Base-by-base conservation (phyloP, 2,329 filamentous ascomycete species). In the Blastomyces parvus region DNA sequence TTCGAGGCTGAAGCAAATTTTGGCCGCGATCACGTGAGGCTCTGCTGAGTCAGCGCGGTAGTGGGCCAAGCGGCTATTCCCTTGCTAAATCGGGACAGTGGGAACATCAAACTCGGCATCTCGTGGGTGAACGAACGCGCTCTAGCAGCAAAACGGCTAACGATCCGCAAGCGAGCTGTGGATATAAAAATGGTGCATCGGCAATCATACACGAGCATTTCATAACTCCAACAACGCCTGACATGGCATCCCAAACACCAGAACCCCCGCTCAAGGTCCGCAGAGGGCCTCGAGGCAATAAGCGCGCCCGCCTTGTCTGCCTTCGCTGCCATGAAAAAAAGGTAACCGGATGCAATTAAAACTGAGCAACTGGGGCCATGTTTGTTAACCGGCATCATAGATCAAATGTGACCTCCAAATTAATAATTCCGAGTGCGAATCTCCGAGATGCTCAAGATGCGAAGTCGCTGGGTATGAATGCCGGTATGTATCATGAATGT, bases 331-430 rank as follows among this genome's bases (percentile, higher is more conserved):
- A 62, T 27, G 56, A 62, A 42, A 59, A 62, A 42, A 59, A 62
- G 61, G 61, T 62, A 62, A 46, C 27, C 36, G 33, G 17, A 27
- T 22, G 38, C 40, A 27, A 57, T 17, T 19, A 62, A 53, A 53
- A 22, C 30, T 61, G 22, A 36, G 33, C 33, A 42, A 8, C 13
- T 22, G 25, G 7, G 58, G n/a, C 48, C 25, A 25, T 53, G 19
- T 52, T 22, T 40, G 59, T 40, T 61, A 22, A 62, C 48, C 52
- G 50, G 19, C 14, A 55, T 33, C 36, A 17, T 40, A 62, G 61
- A 62, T 62, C n/a, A 62, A 62, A 62, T 62, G 61, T 42, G 61
- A 62, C 25, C 42, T 62, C 13, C 61, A 62, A 52, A 25, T 52
- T 13, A 62, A 59, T 42, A 62, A 58, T 42, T 38, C 48, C 38